Conservation (phyloP, 345 rosid genomes). For the Schrenkiella parvula region DNA sequence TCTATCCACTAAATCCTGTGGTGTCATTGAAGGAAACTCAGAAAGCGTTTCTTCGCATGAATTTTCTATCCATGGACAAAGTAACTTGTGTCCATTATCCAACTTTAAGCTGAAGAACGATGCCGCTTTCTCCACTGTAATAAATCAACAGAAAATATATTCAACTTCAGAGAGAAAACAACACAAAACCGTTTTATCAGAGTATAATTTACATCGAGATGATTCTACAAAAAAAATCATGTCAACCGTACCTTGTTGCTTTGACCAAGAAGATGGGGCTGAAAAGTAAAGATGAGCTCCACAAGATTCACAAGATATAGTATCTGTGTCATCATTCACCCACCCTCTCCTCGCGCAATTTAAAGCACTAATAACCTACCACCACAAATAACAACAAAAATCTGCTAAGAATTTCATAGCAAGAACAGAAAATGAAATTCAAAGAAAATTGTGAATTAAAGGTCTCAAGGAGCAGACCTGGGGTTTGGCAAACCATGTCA, state of each 20-base stretch:
- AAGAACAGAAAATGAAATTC: neutral
- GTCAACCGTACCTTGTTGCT: slow-evolving; percentile 62
- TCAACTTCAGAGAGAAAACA: slow-evolving; percentile 13
- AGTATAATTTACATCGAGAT: neutral
- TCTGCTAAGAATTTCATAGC: neutral
- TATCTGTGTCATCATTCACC: slow-evolving; percentile 79
- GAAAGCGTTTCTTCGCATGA: slow-evolving; percentile 78
- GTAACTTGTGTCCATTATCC: slow-evolving; percentile 74
- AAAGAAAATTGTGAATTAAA: neutral
- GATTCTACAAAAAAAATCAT: slow-evolving; percentile 1
- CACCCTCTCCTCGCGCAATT: slow-evolving; percentile 95
- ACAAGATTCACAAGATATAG: slow-evolving; percentile 83
- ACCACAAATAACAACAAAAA: neutral
- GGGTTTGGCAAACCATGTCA: slow-evolving; percentile 97
- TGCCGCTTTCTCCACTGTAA: slow-evolving; percentile 86
- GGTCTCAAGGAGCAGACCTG: slow-evolving; percentile 46
- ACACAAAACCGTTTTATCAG: neutral
- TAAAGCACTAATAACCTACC: slow-evolving; percentile 80
- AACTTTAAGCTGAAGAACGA: slow-evolving; percentile 85
- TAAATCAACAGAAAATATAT: slow-evolving; percentile 14
- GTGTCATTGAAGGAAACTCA: slow-evolving; percentile 74
- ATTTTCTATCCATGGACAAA: slow-evolving; percentile 84
- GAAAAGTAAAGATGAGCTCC: slow-evolving; percentile 80
- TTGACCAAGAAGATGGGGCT: slow-evolving; percentile 80
- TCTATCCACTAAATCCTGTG: slow-evolving; percentile 61